Evolutionary conservation across 78 protist species (phyloP).

Genomic region (Anaeramoeba flamelloides): DNA sequence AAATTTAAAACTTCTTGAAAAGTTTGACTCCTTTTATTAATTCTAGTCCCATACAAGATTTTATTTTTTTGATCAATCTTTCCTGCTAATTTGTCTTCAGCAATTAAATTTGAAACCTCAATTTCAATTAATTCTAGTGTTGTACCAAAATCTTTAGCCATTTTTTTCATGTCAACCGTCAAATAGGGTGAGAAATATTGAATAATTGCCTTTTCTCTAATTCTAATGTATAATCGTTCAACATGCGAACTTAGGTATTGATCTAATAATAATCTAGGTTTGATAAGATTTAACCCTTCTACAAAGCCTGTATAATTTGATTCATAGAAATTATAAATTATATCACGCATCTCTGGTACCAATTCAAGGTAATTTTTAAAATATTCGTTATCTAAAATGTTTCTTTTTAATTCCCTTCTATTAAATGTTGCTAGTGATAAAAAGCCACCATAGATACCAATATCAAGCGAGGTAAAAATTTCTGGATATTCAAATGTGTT

Average conservation of each 20-base stretch:
- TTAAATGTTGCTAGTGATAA: slow-evolving; percentile 66
- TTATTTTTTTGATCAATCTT: slow-evolving; percentile 66
- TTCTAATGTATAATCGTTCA: slow-evolving; percentile 21
- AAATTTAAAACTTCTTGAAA: slow-evolving; percentile 28
- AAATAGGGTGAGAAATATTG: slow-evolving; percentile 60
- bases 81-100: slow-evolving; percentile 43
- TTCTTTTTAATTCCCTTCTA: slow-evolving; percentile 44
- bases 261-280: slow-evolving; percentile 37
- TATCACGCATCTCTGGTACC: slow-evolving; percentile 44
- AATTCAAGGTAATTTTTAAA: slow-evolving; percentile 49
- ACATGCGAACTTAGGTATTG: slow-evolving; percentile 44
- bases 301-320: slow-evolving; percentile 46
- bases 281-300: slow-evolving; percentile 13
- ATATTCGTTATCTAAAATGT: neutral
- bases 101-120: slow-evolving; percentile 51
- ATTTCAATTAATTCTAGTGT: slow-evolving; percentile 25
- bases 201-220: slow-evolving; percentile 39
- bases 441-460: slow-evolving; percentile 60
- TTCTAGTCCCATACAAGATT: slow-evolving; percentile 27
- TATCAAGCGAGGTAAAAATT: slow-evolving; percentile 40
- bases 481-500: no score
- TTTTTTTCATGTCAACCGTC: slow-evolving; percentile 37
- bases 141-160: slow-evolving; percentile 54
- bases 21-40: slow-evolving; percentile 45
- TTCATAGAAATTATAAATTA: slow-evolving; percentile 29